phyloP scores from a whole-genome alignment of 2,329 filamentous ascomycete species.

The Xylaria sp. region DNA sequence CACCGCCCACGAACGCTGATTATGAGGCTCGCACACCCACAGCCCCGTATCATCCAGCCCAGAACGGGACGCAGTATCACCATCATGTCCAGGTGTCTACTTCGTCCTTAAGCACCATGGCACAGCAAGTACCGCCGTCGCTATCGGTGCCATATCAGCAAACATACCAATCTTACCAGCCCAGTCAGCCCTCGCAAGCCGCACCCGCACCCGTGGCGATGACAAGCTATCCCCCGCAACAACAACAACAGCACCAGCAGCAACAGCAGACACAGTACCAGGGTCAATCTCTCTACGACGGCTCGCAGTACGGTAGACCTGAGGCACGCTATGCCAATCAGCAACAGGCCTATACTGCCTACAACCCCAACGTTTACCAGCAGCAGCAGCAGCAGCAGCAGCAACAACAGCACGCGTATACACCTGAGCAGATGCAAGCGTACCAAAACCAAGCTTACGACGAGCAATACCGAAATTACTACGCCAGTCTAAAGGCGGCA shows the following conservation, averaged over 20 bases:
- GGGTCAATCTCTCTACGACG: slow-evolving; percentile 22
- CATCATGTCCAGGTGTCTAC: slow-evolving; percentile 25
- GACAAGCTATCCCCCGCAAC: slow-evolving; percentile 21
- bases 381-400: slow-evolving; percentile 30
- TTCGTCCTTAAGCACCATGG: slow-evolving; percentile 23
- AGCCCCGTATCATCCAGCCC: slow-evolving; percentile 30
- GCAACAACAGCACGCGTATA: slow-evolving; percentile 35
- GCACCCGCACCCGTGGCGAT: slow-evolving; percentile 12
- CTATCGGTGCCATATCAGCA: slow-evolving; percentile 36
- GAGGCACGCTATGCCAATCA: slow-evolving; percentile 20
- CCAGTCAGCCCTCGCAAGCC: slow-evolving; percentile 39
- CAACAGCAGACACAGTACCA: slow-evolving; percentile 34
- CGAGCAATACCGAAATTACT: slow-evolving; percentile 42
- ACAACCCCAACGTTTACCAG: slow-evolving; percentile 40
- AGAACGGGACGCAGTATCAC: slow-evolving; percentile 21
- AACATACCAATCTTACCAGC: slow-evolving; percentile 39
- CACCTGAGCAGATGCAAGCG: slow-evolving; percentile 33
- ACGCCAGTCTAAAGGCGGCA: slow-evolving; percentile 35
- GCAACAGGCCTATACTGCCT: slow-evolving; percentile 40
- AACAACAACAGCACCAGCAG: slow-evolving; percentile 16
- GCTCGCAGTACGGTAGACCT: slow-evolving; percentile 35
- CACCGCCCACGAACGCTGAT: slow-evolving; percentile 20
- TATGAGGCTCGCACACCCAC: slow-evolving; percentile 22
- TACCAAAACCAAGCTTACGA: slow-evolving; percentile 37
- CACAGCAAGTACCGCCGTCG: slow-evolving; percentile 30